These are phyloP conservation scores for Aeschynomene evenia DNA, from an alignment of 306 rosid species.

Conservation along the genomic window DNA sequence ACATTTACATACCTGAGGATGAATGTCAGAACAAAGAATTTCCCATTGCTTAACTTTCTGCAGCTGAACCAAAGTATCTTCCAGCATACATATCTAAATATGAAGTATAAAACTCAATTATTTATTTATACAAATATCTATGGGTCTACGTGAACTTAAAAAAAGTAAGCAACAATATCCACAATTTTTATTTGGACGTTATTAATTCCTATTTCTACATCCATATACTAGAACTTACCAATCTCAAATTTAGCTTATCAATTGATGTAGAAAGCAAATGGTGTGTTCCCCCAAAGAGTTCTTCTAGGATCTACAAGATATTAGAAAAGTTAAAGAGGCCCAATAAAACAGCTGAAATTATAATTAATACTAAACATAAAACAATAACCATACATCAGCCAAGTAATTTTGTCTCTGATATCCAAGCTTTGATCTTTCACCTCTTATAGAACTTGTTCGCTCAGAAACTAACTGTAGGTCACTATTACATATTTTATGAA, in stretches of 20 bases:
- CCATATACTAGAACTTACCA: conserved; percentile 41
- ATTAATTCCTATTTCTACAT: conserved; percentile 17
- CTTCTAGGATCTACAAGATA: conserved; percentile 58
- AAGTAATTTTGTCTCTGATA: conserved; percentile 44
- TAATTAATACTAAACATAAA: conserved; percentile 15
- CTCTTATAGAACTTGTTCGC: conserved; percentile 30
- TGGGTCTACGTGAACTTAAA: not conserved
- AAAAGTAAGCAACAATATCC: conserved; percentile 6
- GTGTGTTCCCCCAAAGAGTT: conserved; percentile 45
- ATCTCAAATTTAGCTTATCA: conserved; percentile 51
- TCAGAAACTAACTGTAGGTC: conserved; percentile 29
- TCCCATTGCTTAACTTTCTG: conserved; percentile 60
- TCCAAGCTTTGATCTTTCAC: conserved; percentile 43
- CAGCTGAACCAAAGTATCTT: conserved; percentile 58
- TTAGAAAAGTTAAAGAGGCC: conserved; percentile 18
- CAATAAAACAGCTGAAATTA: conserved; percentile 23
- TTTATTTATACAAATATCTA: not conserved
- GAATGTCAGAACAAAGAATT: conserved; percentile 60
- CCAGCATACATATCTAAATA: conserved; percentile 64
- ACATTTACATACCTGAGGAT: conserved; percentile 68
- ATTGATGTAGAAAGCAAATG: conserved; percentile 61
- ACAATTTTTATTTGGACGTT: conserved; percentile 7
- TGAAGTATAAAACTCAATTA: conserved; percentile 5
- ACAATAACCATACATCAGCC: conserved; percentile 59
- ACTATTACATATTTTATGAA: conserved; percentile 38